Evolutionary conservation across 1,284 basidiomycete genomes (phyloP), one percentile per base, ranked within the genome.

Genomic region (Ustilago lituana): DNA sequence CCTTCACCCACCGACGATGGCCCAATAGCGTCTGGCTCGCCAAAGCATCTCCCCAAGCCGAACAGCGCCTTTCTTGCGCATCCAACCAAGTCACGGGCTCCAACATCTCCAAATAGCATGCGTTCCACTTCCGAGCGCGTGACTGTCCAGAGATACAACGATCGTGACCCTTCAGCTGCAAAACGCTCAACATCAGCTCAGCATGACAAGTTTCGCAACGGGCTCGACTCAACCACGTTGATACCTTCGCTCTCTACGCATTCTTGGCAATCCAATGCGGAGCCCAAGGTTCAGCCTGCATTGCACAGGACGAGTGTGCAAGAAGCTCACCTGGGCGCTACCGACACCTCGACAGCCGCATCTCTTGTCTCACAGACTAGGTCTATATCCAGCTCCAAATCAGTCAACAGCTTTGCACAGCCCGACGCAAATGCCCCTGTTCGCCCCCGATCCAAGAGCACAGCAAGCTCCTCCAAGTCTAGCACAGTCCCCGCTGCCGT

Each of bases 371-470:
- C 46, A 5, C 46, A 46, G 29, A 23, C 35, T 20, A 33, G 31
- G 15, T 37, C 55, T 32, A 50, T 56, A 9, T 55, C 57, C 29
- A 33, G 29, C 15, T 59, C 52, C 4, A 56, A 39, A 35, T 66
- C 56, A 2, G 29, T 41, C 26, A 44, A 44, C 33, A 31, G 26
- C 39, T 45, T 55, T 31, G 19, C 27, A 17, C 38, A 43, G 20
- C 35, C 35, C 24, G 52, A 57, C n/a, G 23, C 38, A 6, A 20
- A 37, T 10, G 24, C 40, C 19, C 29, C 46, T 9, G n/a, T 47
- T 36, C 52, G 63, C 9, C 49, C 63, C 15, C 45, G 57, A 9
- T 66, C 63, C 19, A 60, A 66, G 35, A 66, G 63, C 37, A 60
- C 6, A 11, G 50, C 45, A 2, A 45, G 49, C 49, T 44, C 53